phyloP scores from a whole-genome alignment of 2,329 filamentous ascomycete species.

The Monilinia aucupariae region DNA sequence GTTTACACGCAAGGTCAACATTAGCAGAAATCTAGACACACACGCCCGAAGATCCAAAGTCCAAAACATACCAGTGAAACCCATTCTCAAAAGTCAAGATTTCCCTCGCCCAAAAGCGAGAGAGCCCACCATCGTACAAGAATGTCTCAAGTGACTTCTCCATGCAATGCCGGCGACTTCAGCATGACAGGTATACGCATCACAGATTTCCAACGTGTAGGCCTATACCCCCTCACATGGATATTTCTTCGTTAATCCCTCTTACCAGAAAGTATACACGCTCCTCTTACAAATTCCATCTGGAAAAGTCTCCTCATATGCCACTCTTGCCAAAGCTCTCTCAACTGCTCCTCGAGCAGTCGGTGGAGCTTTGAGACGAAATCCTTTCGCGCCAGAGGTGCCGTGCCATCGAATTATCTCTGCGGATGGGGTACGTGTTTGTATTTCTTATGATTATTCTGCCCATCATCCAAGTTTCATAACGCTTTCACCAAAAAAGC shows the following conservation, averaged over 20 bases:
- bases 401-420: slow-evolving; percentile 57
- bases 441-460: neutral
- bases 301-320: slow-evolving; percentile 56
- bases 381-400: slow-evolving; percentile 58
- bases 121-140: neutral
- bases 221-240: neutral
- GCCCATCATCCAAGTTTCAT: neutral
- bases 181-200: slow-evolving; percentile 24
- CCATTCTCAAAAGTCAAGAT: no score
- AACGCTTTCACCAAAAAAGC: neutral
- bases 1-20: no score
- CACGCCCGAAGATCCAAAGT: no score
- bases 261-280: slow-evolving; percentile 43
- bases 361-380: slow-evolving; percentile 54
- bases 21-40: no score
- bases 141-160: neutral
- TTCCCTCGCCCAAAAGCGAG: neutral
- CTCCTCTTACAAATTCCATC: slow-evolving; percentile 55
- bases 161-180: neutral
- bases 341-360: slow-evolving; percentile 57
- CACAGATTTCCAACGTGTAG: slow-evolving; percentile 29
- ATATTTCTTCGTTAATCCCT: neutral
- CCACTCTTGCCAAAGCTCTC: slow-evolving; percentile 50
- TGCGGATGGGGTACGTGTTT: slow-evolving; percentile 44
- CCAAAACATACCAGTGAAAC: no score